Evolutionary conservation across 768 basidiomycete species (phyloP).

Genomic region (Amyloporia xantha): DNA sequence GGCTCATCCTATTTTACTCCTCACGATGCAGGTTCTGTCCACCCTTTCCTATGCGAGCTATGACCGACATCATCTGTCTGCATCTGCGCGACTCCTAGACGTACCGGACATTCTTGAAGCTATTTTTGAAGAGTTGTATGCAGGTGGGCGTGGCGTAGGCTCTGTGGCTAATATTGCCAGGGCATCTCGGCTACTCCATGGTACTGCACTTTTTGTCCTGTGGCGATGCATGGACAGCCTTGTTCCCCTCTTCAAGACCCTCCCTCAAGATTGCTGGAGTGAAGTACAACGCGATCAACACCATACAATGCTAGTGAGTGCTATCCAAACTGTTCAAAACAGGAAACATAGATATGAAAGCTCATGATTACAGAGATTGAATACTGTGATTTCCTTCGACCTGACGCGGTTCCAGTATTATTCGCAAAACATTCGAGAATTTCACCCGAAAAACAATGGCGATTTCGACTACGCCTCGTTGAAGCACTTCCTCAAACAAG

Average conservation of each 20-base stretch:
- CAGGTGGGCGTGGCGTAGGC: neutral
- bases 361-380: neutral
- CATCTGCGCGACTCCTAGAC: neutral
- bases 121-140: neutral
- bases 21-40: neutral
- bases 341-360: no score
- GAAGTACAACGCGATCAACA: neutral
- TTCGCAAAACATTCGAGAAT: neutral
- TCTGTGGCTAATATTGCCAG: neutral
- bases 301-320: neutral
- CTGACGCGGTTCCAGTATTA: neutral
- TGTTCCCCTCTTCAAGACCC: neutral
- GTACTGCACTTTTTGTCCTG: neutral
- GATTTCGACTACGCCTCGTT: neutral
- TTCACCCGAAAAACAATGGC: neutral
- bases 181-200: neutral
- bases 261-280: neutral
- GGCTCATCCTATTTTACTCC: neutral
- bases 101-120: neutral
- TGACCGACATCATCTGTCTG: neutral
- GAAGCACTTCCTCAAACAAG: neutral
- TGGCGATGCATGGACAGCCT: neutral
- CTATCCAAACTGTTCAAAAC: no score
- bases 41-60: neutral
- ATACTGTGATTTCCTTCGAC: neutral